These are phyloP conservation scores for Tricholoma bakamatsutake DNA, from an alignment of 768 basidiomycete species.

Conservation along the genomic window DNA sequence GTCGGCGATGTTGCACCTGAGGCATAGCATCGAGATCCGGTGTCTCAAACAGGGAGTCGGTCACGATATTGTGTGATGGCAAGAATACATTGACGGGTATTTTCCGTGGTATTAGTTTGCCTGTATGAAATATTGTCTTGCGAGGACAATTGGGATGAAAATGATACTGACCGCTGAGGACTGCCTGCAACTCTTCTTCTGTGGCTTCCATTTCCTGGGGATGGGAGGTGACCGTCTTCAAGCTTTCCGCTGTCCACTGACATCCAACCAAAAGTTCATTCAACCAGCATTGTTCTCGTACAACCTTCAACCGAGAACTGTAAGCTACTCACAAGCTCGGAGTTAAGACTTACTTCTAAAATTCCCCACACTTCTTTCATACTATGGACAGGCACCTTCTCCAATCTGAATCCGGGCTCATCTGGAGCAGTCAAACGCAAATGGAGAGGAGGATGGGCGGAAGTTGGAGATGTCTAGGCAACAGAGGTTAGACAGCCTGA, in stretches of 20 bases:
- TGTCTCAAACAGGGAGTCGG: slow-evolving; percentile 40
- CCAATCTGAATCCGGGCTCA: slow-evolving; percentile 72
- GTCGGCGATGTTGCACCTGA: slow-evolving; percentile 31
- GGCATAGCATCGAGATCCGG: slow-evolving; percentile 33
- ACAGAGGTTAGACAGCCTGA: neutral
- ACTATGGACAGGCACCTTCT: slow-evolving; percentile 63
- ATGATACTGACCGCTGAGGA: slow-evolving; percentile 49
- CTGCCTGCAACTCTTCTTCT: slow-evolving; percentile 54
- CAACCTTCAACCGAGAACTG: slow-evolving; percentile 39
- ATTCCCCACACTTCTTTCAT: slow-evolving; percentile 73
- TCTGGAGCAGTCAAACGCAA: slow-evolving; percentile 62
- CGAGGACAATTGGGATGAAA: neutral
- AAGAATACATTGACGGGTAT: slow-evolving; percentile 74
- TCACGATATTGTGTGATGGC: slow-evolving; percentile 32
- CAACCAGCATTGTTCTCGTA: slow-evolving; percentile 80
- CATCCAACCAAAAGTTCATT: slow-evolving; percentile 63
- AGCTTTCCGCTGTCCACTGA: slow-evolving; percentile 56
- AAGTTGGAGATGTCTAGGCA: slow-evolving; percentile 55
- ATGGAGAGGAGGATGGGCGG: slow-evolving; percentile 63
- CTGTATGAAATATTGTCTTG: slow-evolving; percentile 26
- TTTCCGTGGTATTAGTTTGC: slow-evolving; percentile 45
- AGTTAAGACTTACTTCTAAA: slow-evolving; percentile 48
- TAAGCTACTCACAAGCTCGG: neutral
- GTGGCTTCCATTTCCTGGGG: slow-evolving; percentile 33
- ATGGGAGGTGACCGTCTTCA: slow-evolving; percentile 22